Base-by-base conservation (phyloP, 2,329 filamentous ascomycete genomes). In the Sporothrix protearum region DNA sequence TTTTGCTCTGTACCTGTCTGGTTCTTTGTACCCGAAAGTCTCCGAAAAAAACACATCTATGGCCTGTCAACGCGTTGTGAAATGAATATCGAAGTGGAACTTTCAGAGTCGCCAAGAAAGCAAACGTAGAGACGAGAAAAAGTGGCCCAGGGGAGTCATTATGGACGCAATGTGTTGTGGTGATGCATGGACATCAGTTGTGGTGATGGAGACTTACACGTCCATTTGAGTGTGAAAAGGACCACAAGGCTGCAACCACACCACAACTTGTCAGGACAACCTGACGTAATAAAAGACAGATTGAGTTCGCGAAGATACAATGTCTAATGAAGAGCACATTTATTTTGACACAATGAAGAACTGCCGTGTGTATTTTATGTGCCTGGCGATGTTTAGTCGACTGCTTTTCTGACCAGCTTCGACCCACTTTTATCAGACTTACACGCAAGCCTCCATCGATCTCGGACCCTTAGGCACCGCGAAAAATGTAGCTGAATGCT, bases 1-100 rank as follows among this genome's bases (percentile, higher is more conserved):
- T 68, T 55, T 36, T 55, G 28, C 66, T 36, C 22, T 25, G 22
- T 28, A 64, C 59, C 59, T 64, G n/a, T 1, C 33, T 64, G 36
- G 59, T 45, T 64, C 59, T 70, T 51, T 51, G 68, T 70, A 19
- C n/a, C 68, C 68, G 68, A 64, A 70, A 53, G 55, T 70, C 57
- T 51, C 73, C 71, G 68, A 68, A 49, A 49, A 49, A 14, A 16
- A 10, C 42, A 49, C 16, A n/a, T 33, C 33, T 45, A 30, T 66
- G 59, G 59, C 59, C 36, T 42, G 59, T 64, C 25, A 12, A 66
- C 42, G 63, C 14, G 22, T 47, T 42, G 3, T 16, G 10, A 42
- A 61, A 42, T 12, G 33, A 49, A 5, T 49, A 47, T 30, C 6
- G 33, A 49, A 33, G 16, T 30, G 22, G 4, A 49, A 49, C 25